Conservation (phyloP, 176 grass and related monocot genomes). For the Oryza punctata region DNA sequence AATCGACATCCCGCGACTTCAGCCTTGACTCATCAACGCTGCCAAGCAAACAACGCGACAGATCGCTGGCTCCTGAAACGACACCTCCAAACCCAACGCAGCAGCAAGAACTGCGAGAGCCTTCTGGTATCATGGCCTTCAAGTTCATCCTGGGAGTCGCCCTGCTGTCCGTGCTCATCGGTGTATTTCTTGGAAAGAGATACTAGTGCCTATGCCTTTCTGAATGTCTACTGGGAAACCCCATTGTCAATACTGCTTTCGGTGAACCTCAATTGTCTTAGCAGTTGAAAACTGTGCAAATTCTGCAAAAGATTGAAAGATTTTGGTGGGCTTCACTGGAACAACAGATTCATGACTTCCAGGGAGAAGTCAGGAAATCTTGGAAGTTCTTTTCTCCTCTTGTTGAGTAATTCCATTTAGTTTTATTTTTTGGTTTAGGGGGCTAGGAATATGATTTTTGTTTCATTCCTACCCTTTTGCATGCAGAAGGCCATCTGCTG, state of each 20-base stretch:
- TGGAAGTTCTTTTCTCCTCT: neutral
- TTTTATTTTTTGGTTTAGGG: constrained; percentile 19
- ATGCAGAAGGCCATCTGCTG: constrained; percentile 55
- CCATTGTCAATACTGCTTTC: constrained; percentile 28
- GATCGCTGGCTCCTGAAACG: constrained; percentile 12
- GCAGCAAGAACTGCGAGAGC: constrained; percentile 49
- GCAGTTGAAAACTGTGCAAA: neutral
- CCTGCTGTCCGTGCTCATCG: constrained; percentile 67
- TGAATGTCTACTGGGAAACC: constrained; percentile 16
- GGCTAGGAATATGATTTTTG: constrained; percentile 77
- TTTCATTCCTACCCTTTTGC: constrained; percentile 68
- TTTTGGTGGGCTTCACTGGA: constrained; percentile 24
- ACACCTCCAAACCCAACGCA: constrained; percentile 28
- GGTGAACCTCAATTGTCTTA: constrained; percentile 3
- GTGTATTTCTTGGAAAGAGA: constrained; percentile 85
- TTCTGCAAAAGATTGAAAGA: neutral
- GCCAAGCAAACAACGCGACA: constrained; percentile 36
- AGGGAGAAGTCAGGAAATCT: constrained; percentile 39
- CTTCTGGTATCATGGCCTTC: constrained; percentile 93
- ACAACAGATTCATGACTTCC: constrained; percentile 27
- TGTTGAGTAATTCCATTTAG: neutral
- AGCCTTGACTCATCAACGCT: constrained; percentile 35
- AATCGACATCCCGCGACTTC: constrained; percentile 57
- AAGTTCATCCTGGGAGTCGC: constrained; percentile 90
- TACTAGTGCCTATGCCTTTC: constrained; percentile 55